Base-by-base conservation (phyloP, 192 early-diverging fungal species). In the Coemansia guatemalensis region DNA sequence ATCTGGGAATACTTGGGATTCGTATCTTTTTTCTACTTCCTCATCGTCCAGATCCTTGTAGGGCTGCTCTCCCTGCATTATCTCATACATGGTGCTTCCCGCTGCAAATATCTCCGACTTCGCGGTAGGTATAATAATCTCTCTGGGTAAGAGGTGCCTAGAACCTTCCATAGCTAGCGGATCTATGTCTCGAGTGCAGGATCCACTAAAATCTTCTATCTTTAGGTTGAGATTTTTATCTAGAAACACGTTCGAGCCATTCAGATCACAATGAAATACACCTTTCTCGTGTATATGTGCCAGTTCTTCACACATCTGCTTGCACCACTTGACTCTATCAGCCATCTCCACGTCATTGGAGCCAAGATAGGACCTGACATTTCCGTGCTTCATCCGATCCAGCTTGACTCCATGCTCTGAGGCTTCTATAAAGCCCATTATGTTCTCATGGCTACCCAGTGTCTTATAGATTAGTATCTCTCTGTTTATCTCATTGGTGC, bases 11-110 rank as follows among this genome's bases (percentile, higher is more conserved):
- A 9, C 26, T 27, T 27, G 23, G 26, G 5, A 23, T 52, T 14
- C 12, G 26, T 52, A 52, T 52, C 51, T 52, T 27, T 52, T 12
- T 25, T 25, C 22, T 20, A 52, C 51, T 21, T 52, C 51, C 12
- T 52, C 26, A 20, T 52, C 51, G 12, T 52, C 51, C 8, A 52
- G n/a, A 52, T 52, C 20, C 3, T 20, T 9, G 11, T 52, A 20
- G 2, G 51, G 51, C 12, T 27, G 3, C 51, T 52, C 12, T 27
- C 51, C 51, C 26, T 23, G 22, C 51, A 52, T 52, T 52, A 52
- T 52, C 51, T 52, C 51, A 20, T 52, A 52, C 51, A 52, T 52
- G 1, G 51, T 52, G 12, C 51, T 52, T 27, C 51, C 51, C 1
- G 12, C 5, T 52, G 51, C 51, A 52, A 52, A 52, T 27, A 52